phyloP scores from a whole-genome alignment of 345 rosid genomes.

The Eucalyptus globulus region DNA sequence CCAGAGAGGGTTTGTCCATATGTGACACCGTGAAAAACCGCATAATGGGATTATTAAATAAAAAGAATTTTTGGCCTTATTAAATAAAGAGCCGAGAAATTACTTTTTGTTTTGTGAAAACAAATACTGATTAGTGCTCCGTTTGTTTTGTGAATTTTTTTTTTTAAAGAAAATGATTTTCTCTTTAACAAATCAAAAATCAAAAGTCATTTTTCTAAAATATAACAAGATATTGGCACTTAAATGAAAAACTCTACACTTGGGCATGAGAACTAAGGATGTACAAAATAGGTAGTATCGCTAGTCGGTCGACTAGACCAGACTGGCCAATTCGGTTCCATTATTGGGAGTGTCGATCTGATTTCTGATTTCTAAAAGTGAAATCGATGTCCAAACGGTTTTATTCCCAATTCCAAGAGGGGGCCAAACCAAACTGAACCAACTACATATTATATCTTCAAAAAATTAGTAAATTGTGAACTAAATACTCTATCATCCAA shows the following conservation, averaged over 20 bases:
- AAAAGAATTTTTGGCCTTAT: too few relatives aligned
- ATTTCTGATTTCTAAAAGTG: fast-evolving
- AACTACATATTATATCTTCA: background rate
- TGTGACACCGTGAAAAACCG: background rate
- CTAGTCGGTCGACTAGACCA: fast-evolving
- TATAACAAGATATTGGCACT: fast-evolving
- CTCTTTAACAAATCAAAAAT: fast-evolving
- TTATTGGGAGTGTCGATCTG: fast-evolving
- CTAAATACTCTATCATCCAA: too few relatives aligned
- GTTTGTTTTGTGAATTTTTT: fast-evolving
- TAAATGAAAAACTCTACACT: fast-evolving
- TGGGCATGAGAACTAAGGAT: background rate
- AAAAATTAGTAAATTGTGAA: too few relatives aligned
- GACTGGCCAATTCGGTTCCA: fast-evolving
- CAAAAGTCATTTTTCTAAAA: background rate
- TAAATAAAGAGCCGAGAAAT: too few relatives aligned
- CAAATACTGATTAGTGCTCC: too few relatives aligned
- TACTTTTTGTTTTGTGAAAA: background rate
- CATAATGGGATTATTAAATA: background rate
- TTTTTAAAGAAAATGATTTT: background rate
- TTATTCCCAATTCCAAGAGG: fast-evolving
- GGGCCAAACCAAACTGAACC: fast-evolving
- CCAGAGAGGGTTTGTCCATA: background rate
- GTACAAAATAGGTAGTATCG: too few relatives aligned
- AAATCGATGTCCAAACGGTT: fast-evolving